These are phyloP conservation scores for Kregervanrija pseudodelftensis DNA, from an alignment of 805 yeast genomes.

Conservation along the genomic window DNA sequence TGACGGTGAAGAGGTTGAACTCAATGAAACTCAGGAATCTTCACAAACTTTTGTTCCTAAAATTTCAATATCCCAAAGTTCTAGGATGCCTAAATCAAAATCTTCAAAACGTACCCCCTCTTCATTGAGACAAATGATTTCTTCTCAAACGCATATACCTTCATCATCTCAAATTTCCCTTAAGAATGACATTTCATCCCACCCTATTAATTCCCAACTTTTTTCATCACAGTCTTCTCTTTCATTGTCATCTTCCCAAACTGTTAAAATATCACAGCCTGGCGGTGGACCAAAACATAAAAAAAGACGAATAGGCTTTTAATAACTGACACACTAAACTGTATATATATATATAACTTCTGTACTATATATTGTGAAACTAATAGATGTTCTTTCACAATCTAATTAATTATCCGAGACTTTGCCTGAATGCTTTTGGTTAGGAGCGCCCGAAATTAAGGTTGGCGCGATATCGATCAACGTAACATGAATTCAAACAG, in stretches of 20 bases:
- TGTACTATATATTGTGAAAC: too few species aligned
- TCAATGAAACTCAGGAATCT: conserved; percentile 1
- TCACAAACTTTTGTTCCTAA: not conserved
- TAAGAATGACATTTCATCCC: too few species aligned
- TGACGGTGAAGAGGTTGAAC: conserved; percentile 2
- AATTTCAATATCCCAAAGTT: conserved; percentile 3
- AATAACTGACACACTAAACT: not conserved
- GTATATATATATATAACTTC: not conserved
- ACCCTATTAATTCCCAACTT: too few species aligned
- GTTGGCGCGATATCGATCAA: too few species aligned
- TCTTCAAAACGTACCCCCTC: not conserved
- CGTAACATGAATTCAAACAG: too few species aligned
- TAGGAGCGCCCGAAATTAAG: too few species aligned
- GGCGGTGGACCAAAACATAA: conserved; percentile 3
- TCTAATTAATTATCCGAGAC: too few species aligned
- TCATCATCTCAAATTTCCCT: too few species aligned
- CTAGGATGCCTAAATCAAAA: not conserved
- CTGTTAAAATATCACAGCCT: not conserved
- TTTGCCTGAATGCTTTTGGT: too few species aligned
- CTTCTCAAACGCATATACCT: too few species aligned
- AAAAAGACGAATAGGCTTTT: conserved; percentile 2
- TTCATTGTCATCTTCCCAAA: not conserved
- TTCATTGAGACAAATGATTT: too few species aligned
- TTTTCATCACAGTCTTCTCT: not conserved
- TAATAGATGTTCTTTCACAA: too few species aligned